These are phyloP conservation scores for Nothophytophthora sp. DNA, from an alignment of 352 stramenopile species.

Conservation along the genomic window DNA sequence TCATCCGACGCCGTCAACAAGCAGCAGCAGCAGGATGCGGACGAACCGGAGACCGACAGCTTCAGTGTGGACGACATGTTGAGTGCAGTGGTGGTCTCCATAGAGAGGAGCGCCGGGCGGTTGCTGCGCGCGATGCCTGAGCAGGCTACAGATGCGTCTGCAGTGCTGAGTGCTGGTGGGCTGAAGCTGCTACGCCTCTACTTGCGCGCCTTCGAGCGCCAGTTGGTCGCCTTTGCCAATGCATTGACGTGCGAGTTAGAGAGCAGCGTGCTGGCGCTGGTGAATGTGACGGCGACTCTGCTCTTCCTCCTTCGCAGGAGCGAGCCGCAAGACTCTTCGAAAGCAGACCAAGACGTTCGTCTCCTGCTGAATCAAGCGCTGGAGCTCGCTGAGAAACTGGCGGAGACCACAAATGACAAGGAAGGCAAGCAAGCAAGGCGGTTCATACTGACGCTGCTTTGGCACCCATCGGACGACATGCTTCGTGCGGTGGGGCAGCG, in stretches of 20 bases:
- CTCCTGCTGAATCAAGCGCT: conserved; percentile 35
- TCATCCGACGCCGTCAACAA: not conserved
- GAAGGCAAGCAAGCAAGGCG: conserved; percentile 9
- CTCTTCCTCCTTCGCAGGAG: conserved; percentile 15
- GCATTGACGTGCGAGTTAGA: conserved; percentile 37
- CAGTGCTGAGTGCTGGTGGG: not conserved
- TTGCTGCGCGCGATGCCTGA: conserved; percentile 13
- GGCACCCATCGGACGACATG: conserved; percentile 42
- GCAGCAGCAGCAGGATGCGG: not conserved
- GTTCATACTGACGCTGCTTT: conserved; percentile 30
- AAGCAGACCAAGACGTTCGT: conserved; percentile 24
- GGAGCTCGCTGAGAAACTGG: conserved; percentile 34
- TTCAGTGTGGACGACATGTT: conserved; percentile 40
- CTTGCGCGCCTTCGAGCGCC: conserved; percentile 61
- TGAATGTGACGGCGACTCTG: conserved; percentile 42
- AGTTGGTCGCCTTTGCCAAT: conserved; percentile 33
- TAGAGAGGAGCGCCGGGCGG: conserved; percentile 27
- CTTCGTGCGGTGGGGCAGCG: conserved; percentile 41
- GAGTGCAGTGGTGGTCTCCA: conserved; percentile 21
- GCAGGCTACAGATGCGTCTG: not conserved
- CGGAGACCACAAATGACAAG: not conserved
- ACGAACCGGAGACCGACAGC: not conserved
- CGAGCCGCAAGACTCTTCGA: conserved; percentile 9
- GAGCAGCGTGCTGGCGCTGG: conserved; percentile 34
- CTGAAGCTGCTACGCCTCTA: conserved; percentile 59